Percentiles rank a stretch among this genome's conserved stretches.
phyloP scores from a whole-genome alignment of 148 eudicot species.

The Oxyria digyna region DNA sequence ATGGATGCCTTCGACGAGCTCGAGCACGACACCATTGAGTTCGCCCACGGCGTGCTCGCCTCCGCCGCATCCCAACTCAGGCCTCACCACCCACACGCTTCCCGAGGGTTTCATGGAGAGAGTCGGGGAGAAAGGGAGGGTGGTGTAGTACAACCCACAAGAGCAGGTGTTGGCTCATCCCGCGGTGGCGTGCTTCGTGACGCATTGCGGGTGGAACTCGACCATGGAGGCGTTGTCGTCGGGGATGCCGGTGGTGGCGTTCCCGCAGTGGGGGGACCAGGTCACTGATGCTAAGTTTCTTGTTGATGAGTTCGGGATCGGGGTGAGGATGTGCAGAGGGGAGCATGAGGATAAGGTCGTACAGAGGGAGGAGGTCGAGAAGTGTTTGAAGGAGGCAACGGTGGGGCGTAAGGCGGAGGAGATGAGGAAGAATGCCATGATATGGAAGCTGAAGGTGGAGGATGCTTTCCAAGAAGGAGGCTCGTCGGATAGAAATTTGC shows the following conservation, averaged over 20 bases:
- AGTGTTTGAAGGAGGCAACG: slow-evolving; percentile 41
- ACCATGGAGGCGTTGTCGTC: slow-evolving; percentile 50
- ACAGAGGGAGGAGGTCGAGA: slow-evolving; percentile 44
- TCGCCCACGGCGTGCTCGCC: slow-evolving; percentile 42
- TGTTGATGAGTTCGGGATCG: slow-evolving; percentile 48
- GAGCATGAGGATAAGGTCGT: slow-evolving; percentile 41
- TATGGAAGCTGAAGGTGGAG: slow-evolving; percentile 51
- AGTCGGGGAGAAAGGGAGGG: slow-evolving; percentile 48
- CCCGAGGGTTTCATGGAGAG: slow-evolving; percentile 53
- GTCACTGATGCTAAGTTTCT: slow-evolving; percentile 68
- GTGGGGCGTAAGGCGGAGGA: slow-evolving; percentile 36
- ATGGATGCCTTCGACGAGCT: slow-evolving; percentile 70
- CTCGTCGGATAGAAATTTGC: slow-evolving; percentile 43
- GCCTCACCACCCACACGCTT: slow-evolving; percentile 14
- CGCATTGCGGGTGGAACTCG: slow-evolving; percentile 97
- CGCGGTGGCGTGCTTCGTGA: slow-evolving; percentile 59
- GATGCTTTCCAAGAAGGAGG: slow-evolving; percentile 62
- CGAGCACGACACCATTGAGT: slow-evolving; percentile 38
- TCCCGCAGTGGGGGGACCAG: slow-evolving; percentile 87
- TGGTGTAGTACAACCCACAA: slow-evolving; percentile 63
- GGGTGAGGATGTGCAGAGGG: slow-evolving; percentile 52
- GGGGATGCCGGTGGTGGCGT: slow-evolving; percentile 70
- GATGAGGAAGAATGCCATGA: slow-evolving; percentile 45
- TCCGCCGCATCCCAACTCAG: slow-evolving; percentile 27
- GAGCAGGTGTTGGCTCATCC: slow-evolving; percentile 61